phyloP scores from a whole-genome alignment of 2,329 filamentous ascomycete species.

The Colletotrichum camelliae region DNA sequence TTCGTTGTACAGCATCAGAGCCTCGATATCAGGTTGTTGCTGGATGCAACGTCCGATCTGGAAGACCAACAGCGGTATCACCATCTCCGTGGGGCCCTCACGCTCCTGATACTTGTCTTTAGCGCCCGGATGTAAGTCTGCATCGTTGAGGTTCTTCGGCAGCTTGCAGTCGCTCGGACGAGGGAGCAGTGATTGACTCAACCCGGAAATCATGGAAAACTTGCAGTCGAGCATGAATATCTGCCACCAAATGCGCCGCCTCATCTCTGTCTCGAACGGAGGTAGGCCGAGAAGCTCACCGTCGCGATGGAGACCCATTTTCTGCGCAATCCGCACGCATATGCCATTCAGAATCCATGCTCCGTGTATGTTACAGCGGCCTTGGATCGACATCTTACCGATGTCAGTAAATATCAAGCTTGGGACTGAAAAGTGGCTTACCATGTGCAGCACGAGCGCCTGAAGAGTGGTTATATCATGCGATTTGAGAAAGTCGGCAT shows the following conservation, averaged over 20 bases:
- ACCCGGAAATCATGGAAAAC: constrained; percentile 61
- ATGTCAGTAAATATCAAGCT: not conserved
- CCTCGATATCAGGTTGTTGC: constrained; percentile 48
- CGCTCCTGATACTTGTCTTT: constrained; percentile 57
- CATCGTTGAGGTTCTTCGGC: constrained; percentile 67
- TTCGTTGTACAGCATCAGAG: constrained; percentile 39
- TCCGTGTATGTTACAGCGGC: constrained; percentile 62
- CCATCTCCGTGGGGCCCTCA: constrained; percentile 61
- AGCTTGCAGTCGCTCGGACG: constrained; percentile 59
- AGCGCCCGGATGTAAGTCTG: constrained; percentile 61
- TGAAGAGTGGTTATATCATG: constrained; percentile 64
- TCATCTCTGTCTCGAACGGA: constrained; percentile 70
- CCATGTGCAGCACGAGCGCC: constrained; percentile 62
- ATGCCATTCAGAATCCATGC: constrained; percentile 66
- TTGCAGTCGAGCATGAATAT: constrained; percentile 63
- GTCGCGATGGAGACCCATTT: constrained; percentile 70
- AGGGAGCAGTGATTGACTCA: constrained; percentile 61
- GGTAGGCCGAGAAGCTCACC: constrained; percentile 59
- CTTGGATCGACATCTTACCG: constrained; percentile 59
- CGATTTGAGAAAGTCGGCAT: constrained; percentile 61
- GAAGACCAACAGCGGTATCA: constrained; percentile 58
- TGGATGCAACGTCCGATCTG: constrained; percentile 56
- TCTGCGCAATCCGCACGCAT: constrained; percentile 67
- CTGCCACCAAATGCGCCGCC: constrained; percentile 70
- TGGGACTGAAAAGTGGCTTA: constrained; percentile 22